A percentile compares a stretch with the other conserved stretches of the same genome.
These are phyloP conservation scores for Wickerhamomyces subpelliculosus DNA, from an alignment of 805 yeast genomes.

Conservation along the genomic window DNA sequence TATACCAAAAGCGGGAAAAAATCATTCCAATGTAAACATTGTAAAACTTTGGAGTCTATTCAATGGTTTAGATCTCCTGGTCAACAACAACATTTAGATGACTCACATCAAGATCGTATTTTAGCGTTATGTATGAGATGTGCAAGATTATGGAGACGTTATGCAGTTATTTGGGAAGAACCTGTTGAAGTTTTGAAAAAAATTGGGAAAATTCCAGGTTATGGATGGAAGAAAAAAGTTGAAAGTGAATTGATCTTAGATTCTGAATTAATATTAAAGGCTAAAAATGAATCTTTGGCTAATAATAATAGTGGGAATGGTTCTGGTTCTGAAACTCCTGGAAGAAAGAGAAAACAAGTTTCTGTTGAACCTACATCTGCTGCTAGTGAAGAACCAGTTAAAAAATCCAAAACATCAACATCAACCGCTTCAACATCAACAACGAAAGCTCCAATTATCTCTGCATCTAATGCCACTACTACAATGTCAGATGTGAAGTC, in stretches of 20 bases:
- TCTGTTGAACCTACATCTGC: background rate
- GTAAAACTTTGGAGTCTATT: constrained; percentile 46
- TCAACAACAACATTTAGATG: constrained; percentile 27
- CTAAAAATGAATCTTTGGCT: constrained; percentile 25
- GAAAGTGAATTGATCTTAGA: constrained; percentile 68
- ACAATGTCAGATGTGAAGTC: background rate
- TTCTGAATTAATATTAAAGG: constrained; percentile 43
- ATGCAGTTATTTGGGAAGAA: constrained; percentile 81
- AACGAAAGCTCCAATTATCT: too few relatives aligned
- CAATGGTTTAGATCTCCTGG: constrained; percentile 76
- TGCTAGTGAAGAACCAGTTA: background rate
- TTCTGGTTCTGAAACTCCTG: too few relatives aligned
- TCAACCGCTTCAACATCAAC: too few relatives aligned
- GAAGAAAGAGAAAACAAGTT: background rate
- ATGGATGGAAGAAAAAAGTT: constrained; percentile 50
- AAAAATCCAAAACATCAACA: background rate
- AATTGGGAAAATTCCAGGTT: constrained; percentile 32
- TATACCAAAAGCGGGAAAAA: constrained; percentile 36
- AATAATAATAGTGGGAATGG: constrained; percentile 1
- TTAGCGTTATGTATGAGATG: constrained; percentile 78
- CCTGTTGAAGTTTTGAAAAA: constrained; percentile 61
- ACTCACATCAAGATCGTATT: constrained; percentile 23
- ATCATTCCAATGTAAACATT: constrained; percentile 63
- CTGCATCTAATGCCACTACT: background rate
- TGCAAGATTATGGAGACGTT: constrained; percentile 86